Evolutionary conservation across 2,329 filamentous ascomycete genomes (phyloP), one percentile per base, ranked within the genome.

Genomic region (Penicillium sclerotiorum): DNA sequence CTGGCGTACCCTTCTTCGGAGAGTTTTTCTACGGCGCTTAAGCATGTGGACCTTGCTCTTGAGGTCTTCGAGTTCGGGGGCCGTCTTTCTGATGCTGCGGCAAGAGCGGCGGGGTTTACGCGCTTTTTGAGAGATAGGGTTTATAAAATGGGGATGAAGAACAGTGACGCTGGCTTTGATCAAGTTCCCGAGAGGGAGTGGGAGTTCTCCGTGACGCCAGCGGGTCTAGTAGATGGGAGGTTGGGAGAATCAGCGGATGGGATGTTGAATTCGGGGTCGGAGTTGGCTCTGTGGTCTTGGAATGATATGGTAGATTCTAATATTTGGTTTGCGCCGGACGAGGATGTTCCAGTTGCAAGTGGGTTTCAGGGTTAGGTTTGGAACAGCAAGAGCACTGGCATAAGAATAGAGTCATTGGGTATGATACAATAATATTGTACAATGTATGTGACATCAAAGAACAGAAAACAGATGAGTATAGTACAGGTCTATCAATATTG

Each of bases 401-500:
- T 23, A 17, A 23, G n/a, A 20, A 9, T 21, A 5, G 36, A 41
- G 8, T 12, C 3, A 11, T 9, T 41, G 22, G 21, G 18, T 25
- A 17, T 4, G 30, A 13, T 38, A 21, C 12, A 12, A 47, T 52
- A 52, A 30, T 53, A 33, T 53, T 51, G 41, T 52, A n/a, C 13
- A 27, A 27, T 37, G 25, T 53, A 54, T 57, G 58, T 56, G 33
- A 50, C 38, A 52, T 15, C 40, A 54, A 57, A 25, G 22, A 15
- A 49, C 27, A 43, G 18, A 35, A 35, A 49, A 27, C 52, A 25
- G 33, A 45, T 18, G 15, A 36, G 33, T 43, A 47, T 47, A 50
- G 46, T 56, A 49, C 39, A 56, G 23, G 36, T 47, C 40, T 32
- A 39, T 41, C 25, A 32, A n/a, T n/a, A n/a, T 32, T 9, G 9